These are phyloP conservation scores for Neurospora sp. DNA, from an alignment of 495 filamentous ascomycete species.

Conservation along the genomic window DNA sequence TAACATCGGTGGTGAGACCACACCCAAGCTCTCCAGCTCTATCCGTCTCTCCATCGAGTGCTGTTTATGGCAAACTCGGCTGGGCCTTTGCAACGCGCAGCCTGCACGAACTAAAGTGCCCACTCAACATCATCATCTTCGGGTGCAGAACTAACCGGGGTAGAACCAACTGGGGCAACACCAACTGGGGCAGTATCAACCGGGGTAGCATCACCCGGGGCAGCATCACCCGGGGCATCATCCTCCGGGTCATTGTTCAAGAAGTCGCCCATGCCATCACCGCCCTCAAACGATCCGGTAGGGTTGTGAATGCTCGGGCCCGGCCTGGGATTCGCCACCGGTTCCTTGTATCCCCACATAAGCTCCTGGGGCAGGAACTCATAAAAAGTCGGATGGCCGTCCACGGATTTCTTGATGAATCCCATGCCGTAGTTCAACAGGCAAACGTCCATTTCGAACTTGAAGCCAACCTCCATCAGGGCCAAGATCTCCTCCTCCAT, in stretches of 20 bases:
- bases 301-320: conserved; percentile 22
- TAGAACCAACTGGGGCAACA: not conserved
- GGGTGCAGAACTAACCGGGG: not conserved
- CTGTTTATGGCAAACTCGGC: not conserved
- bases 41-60: not conserved
- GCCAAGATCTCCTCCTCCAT: conserved; percentile 41
- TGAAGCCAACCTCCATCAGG: conserved; percentile 63
- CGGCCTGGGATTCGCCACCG: conserved; percentile 29
- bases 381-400: conserved; percentile 47
- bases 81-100: not conserved
- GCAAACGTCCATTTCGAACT: conserved; percentile 55
- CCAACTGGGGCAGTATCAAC: not conserved
- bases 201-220: not conserved
- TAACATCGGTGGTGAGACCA: not conserved
- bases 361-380: conserved; percentile 60
- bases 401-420: conserved; percentile 50
- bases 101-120: not conserved
- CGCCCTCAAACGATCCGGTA: not conserved
- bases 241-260: not conserved
- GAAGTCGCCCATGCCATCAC: conserved; percentile 12
- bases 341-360: conserved; percentile 55
- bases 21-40: not conserved
- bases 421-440: conserved; percentile 49
- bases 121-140: not conserved
- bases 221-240: not conserved